Base-by-base conservation (phyloP, 2,329 filamentous ascomycete species). In the Xylariaceae sp. region DNA sequence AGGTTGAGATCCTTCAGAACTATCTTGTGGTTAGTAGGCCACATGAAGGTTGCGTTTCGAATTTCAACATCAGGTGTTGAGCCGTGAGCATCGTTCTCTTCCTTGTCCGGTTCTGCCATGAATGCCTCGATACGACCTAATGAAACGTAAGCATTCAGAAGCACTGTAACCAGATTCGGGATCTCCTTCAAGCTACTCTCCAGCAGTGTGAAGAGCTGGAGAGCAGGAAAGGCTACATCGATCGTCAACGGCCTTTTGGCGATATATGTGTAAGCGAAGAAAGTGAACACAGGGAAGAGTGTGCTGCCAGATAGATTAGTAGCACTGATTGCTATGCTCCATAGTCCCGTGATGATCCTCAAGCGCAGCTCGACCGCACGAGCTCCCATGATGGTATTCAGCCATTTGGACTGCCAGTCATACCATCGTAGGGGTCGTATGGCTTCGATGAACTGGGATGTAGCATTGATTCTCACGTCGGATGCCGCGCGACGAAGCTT, bases 401-500 rank as follows among this genome's bases (percentile, higher is more conserved):
- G 79, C 90, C 90, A 94, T 49, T 86, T 82, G 51, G 85, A 82
- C 72, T 94, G 89, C 90, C 90, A 95, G 37, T 89, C 89, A 67
- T 93, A 92, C 88, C 88, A 92, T 31, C 89, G 83, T 19, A 92
- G 76, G 68, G 94, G 90, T 3, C 92, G 85, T 53, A 95, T 91
- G 0, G 90, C 87, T 72, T 96, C 92, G 48, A 96, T 90, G 57
- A 96, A 95, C 68, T 96, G 91, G 2, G 89, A 88, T 1, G 91
- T 91, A 4, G 89, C 85, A 67, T 96, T 90, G 0, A 96, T 81
- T 64, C 93, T 89, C 21, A 81, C 77, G 69, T 96, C 92, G 0
- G 91, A 93, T 2, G 90, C 87, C 0, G 79, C 77, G 41, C 92
- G 83, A n/a, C 91, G 85, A 21, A 83, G 79, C 53, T 83, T 83